Percentiles rank a stretch among this genome's conserved stretches.
phyloP scores from a whole-genome alignment of 257 asterid species.

The Solanum bulbocastanum region DNA sequence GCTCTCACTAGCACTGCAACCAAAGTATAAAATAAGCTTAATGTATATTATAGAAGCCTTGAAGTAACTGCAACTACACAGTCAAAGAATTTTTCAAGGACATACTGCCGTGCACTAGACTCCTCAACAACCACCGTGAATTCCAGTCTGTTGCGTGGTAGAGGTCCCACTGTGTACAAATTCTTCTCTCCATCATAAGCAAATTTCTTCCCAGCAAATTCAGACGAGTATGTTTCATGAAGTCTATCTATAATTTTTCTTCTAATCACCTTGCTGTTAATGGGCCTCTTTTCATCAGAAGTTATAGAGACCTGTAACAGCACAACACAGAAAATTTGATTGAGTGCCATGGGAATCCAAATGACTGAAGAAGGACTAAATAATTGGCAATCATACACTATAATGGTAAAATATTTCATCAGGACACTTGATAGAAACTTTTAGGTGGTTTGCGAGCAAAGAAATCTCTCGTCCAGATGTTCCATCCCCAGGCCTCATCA shows the following conservation, averaged over 20 bases:
- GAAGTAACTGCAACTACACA: neutral
- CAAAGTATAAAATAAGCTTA: neutral
- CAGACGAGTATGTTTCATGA: constrained; percentile 62
- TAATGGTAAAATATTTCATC: constrained; percentile 59
- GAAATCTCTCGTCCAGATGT: constrained; percentile 47
- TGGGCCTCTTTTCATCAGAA: constrained; percentile 33
- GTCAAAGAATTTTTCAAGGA: neutral
- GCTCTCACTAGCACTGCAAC: constrained; percentile 23
- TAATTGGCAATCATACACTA: constrained; percentile 28
- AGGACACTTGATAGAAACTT: constrained; percentile 49
- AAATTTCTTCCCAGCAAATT: constrained; percentile 53
- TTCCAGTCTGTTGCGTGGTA: constrained; percentile 49
- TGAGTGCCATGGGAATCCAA: neutral
- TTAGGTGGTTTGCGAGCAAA: constrained; percentile 66
- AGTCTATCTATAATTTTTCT: constrained; percentile 64
- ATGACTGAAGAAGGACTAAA: constrained; percentile 1
- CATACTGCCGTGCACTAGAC: constrained; percentile 45
- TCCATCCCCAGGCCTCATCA: constrained; percentile 58
- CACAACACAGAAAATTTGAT: neutral
- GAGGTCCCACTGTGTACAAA: constrained; percentile 71
- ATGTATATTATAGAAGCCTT: neutral
- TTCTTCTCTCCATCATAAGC: constrained; percentile 79
- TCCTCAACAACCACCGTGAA: constrained; percentile 68
- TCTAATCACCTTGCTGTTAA: constrained; percentile 47
- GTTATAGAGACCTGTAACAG: constrained; percentile 59